Base-by-base conservation (phyloP, 331 rosid species). In the Cydonia oblonga region DNA sequence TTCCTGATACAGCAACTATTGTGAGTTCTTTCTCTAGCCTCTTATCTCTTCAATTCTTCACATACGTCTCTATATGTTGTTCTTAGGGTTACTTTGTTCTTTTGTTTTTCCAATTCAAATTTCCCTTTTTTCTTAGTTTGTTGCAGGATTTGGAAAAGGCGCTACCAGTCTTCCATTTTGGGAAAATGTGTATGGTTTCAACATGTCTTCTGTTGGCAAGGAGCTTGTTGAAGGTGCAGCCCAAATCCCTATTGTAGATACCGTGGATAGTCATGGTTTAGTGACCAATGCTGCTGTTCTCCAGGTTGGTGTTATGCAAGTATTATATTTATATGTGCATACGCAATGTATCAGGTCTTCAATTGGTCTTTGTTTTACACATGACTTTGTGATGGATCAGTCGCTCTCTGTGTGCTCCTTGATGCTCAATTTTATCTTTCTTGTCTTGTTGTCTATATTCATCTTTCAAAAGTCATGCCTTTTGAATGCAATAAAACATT, bases 121-220 rank as follows among this genome's bases (percentile, higher is more conserved):
- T 9, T 35, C 66, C 18, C 64, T 56, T 68, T 63, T 70, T 51
- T 16, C 64, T 72, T 60, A 93, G 98, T 81, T 89, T 87, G 98
- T 86, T 76, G 98, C 97, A 35, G 98, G 98, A 68, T 91, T 91
- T 82, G 98, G 97, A 75, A 87, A 81, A 81, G 90, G 91, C 23
- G 92, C 88, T 72, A 93, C 97, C 7, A 89, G 98, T 80, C 89
- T 91, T 83, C 91, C 92, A 13, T 93, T 93, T 87, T 93, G 97
- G 98, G 97, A 91, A 68, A 80, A 83, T 40, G 96, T 93, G 74
- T 83, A 70, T 72, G 90, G 90, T 73, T 86, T 93, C 81, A 80
- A 84, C 81, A 93, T 91, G 97, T 91, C 98, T 74, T 80, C 82
- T 78, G 82, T 93, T 46, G 98, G 98, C 52, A 85, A 89, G 74